phyloP scores from a whole-genome alignment of 2,329 filamentous ascomycete genomes.

The Monosporascus cannonballus region DNA sequence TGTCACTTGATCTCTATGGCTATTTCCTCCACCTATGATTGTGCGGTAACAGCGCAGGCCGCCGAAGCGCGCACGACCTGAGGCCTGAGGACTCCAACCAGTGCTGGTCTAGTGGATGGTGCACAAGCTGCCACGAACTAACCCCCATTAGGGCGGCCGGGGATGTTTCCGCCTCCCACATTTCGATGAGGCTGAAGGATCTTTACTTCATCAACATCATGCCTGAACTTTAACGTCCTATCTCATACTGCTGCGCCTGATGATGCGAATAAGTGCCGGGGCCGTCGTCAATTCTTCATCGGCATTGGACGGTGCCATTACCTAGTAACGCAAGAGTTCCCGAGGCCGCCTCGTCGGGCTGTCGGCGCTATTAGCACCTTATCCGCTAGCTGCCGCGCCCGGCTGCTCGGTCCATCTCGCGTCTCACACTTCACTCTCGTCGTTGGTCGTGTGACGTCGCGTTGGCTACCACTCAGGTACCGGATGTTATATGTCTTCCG shows the following conservation, averaged over 20 bases:
- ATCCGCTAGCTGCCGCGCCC: not conserved
- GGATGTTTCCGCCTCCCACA: not conserved
- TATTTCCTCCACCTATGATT: not conserved
- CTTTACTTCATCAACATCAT: conserved; percentile 20
- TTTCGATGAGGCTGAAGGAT: conserved; percentile 1
- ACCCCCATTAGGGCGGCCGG: not conserved
- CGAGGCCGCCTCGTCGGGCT: not conserved
- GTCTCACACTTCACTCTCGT: not conserved
- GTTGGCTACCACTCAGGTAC: not conserved
- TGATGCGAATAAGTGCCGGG: not conserved
- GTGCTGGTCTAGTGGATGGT: not conserved
- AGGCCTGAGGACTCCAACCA: too few species aligned
- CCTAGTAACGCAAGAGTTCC: not conserved
- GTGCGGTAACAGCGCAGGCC: conserved; percentile 5
- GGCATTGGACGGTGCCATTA: not conserved
- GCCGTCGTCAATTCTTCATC: not conserved
- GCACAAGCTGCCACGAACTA: not conserved
- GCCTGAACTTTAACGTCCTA: conserved; percentile 6
- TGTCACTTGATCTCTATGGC: not conserved
- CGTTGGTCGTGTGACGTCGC: not conserved
- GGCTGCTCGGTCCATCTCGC: not conserved
- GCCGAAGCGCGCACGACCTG: too few species aligned
- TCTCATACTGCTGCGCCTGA: not conserved
- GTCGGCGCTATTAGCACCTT: not conserved
- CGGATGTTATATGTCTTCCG: not conserved